Base-by-base conservation (phyloP, 805 yeast species). In the Metschnikowia proteae region DNA sequence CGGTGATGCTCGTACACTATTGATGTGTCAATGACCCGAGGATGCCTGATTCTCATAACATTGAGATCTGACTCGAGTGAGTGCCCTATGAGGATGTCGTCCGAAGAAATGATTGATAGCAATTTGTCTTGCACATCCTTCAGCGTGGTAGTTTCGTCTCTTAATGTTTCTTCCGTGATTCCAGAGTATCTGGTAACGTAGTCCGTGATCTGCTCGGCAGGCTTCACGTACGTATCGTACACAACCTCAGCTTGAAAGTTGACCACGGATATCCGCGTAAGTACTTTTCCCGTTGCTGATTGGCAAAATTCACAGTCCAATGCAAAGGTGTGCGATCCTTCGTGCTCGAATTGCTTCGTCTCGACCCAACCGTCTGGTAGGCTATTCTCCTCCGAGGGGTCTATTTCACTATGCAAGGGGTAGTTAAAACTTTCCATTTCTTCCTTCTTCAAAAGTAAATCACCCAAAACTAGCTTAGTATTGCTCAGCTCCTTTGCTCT, bases 241-340 rank as follows among this genome's bases (percentile, higher is more conserved):
- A 92, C 63, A 0, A 84, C 78, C 4, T 78, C 75, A 13, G 76
- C 78, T 44, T 81, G 74, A 56, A 78, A 81, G 61, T 86, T 83
- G 1, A 90, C 78, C 7, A 94, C 55, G 2, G 96, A 86, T 0
- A 88, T 80, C 46, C 97, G 74, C 0, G 98, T 82, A 36, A 92
- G 70, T 1, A 81, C 96, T 37, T 76, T 74, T 0, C 89, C 90
- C 1, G 60, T 53, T 0, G 70, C 78, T 0, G 91, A 67, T 49
- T 75, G 68, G 62, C 97, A 89, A 89, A 92, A 94, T 67, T 92
- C 99, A 72, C 99, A 94, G 67, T 92, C 99, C 17, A 94, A 55
- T 0, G 96, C 94, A 68, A 80, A 88, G 0, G 86, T 80, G 48
- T 75, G 82, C 0, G 86, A 76, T 0, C 83, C 84, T 7, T 73